Conservation (phyloP, 176 grass and related monocot genomes). For the Oryza glaberrima region DNA sequence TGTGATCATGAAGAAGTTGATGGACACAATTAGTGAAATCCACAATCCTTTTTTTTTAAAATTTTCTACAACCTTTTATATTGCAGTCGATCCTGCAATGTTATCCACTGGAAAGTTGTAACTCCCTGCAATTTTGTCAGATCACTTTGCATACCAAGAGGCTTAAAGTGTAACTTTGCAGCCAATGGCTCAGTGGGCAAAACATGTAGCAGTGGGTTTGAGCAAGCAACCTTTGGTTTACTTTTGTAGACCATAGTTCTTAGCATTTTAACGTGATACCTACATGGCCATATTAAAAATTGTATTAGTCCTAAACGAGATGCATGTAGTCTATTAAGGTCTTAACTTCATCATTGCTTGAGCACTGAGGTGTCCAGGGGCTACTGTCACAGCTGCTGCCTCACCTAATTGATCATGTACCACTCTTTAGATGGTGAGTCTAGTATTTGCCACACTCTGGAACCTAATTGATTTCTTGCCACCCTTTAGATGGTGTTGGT, state of each 20-base stretch:
- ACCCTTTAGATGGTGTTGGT: no score
- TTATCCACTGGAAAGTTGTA: background rate
- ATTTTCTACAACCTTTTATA: background rate
- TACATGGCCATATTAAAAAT: constrained; percentile 10
- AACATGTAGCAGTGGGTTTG: background rate
- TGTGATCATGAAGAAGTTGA: constrained; percentile 3
- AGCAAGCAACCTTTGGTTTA: background rate
- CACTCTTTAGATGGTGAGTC: no score
- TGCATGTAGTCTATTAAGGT: background rate
- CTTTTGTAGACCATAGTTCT: background rate
- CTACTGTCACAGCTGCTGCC: no score
- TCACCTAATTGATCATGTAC: no score
- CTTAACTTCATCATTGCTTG: no score
- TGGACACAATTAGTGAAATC: background rate
- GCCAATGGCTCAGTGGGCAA: constrained; percentile 16
- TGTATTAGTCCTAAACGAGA: background rate
- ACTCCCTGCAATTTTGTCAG: background rate
- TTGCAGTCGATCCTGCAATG: background rate
- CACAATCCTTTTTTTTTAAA: background rate
- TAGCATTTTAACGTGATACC: background rate
- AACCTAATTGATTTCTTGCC: no score
- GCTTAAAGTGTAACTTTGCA: constrained; percentile 5
- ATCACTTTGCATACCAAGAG: background rate
- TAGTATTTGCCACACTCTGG: no score
- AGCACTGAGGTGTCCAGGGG: no score